Conservation (phyloP, 2,329 filamentous ascomycete species). For the Aspergillus fumigatiaffinis region DNA sequence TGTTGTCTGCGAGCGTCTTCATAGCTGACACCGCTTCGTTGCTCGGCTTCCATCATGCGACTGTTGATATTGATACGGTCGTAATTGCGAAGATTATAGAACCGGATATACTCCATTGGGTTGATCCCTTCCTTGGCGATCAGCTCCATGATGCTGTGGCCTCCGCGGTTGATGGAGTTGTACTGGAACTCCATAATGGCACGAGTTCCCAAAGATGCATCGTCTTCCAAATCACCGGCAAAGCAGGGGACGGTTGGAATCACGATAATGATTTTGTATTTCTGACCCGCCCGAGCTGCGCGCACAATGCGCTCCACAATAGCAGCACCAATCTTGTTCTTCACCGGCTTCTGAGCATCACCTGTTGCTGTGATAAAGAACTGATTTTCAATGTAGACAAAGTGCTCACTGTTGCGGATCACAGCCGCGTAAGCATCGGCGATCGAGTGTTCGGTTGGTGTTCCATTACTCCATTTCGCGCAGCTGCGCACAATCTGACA, state of each 20-base stretch:
- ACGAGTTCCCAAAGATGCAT: constrained; percentile 78
- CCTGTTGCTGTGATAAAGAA: constrained; percentile 97
- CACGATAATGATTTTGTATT: constrained; percentile 84
- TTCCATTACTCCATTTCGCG: constrained; percentile 94
- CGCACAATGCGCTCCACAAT: constrained; percentile 87
- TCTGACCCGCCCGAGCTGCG: constrained; percentile 75
- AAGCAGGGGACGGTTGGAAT: constrained; percentile 93
- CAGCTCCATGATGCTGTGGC: constrained; percentile 83
- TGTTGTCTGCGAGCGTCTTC: constrained; percentile 43
- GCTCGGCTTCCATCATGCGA: constrained; percentile 35
- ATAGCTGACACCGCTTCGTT: constrained; percentile 42
- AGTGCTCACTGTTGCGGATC: constrained; percentile 85
- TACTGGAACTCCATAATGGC: constrained; percentile 99
- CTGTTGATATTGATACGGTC: constrained; percentile 69
- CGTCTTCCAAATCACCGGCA: constrained; percentile 79
- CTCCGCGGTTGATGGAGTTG: constrained; percentile 89
- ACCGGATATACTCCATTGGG: constrained; percentile 77
- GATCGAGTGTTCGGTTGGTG: constrained; percentile 77
- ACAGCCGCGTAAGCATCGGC: constrained; percentile 78
- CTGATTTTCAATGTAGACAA: constrained; percentile 96
- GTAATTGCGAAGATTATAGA: constrained; percentile 92
- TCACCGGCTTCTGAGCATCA: constrained; percentile 75
- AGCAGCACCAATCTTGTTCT: constrained; percentile 84
- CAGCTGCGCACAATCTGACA: constrained; percentile 66
- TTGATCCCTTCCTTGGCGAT: constrained; percentile 73